Evolutionary conservation across 177 flowering plant species (phyloP).

Genomic region (Vitis hybrid): DNA sequence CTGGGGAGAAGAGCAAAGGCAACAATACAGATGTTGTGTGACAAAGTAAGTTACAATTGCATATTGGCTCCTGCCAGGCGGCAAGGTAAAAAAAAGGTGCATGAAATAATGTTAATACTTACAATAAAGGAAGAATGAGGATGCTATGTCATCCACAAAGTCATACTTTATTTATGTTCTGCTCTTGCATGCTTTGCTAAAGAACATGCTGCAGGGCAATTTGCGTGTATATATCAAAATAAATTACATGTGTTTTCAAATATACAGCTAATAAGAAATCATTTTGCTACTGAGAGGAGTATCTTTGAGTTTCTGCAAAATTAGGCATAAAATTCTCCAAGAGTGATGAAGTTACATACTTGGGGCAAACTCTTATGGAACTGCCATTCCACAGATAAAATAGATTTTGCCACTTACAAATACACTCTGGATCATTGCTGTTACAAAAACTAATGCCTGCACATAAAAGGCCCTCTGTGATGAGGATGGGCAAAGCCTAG

Average conservation of each 20-base stretch:
- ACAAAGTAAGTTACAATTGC: too few species aligned
- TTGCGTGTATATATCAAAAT: constrained; percentile 5
- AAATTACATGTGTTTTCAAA: constrained; percentile 5
- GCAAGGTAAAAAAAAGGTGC: too few species aligned
- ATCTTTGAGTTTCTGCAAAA: neutral
- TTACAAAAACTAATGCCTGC: constrained; percentile 26
- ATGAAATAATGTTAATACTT: too few species aligned
- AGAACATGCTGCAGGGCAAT: neutral
- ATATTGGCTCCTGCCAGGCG: too few species aligned
- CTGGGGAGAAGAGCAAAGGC: constrained; percentile 25
- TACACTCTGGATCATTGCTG: constrained; percentile 9
- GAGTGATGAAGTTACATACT: neutral
- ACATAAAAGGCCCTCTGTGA: constrained; percentile 9
- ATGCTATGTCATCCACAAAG: neutral
- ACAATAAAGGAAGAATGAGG: constrained; percentile 1
- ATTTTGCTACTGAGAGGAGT: neutral
- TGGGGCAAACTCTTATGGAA: neutral
- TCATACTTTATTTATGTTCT: neutral
- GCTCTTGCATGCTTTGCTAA: neutral
- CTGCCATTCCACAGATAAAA: constrained; percentile 11
- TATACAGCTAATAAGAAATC: constrained; percentile 2
- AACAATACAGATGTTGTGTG: neutral
- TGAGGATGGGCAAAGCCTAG: constrained; percentile 12
- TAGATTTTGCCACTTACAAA: constrained; percentile 22
- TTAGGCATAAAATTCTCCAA: neutral